A percentile compares a stretch with the other conserved stretches of the same genome.
phyloP scores from a whole-genome alignment of 768 basidiomycete species.

The Trametes coccinea region DNA sequence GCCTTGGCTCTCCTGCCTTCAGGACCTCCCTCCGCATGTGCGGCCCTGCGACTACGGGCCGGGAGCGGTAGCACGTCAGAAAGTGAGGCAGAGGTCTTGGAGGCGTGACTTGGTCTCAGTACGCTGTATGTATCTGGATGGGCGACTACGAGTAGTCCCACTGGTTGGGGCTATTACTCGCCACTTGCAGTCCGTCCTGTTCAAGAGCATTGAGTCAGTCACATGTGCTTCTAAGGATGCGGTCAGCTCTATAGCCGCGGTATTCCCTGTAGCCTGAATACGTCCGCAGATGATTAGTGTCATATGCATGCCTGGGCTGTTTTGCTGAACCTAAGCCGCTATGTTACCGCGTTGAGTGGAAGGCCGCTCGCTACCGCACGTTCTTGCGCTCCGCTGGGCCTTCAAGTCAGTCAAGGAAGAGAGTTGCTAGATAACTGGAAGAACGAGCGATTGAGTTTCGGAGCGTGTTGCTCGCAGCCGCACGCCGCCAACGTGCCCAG shows the following conservation, averaged over 20 bases:
- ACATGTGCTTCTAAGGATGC: too few species aligned
- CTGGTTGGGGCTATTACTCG: too few species aligned
- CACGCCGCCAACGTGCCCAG: slow-evolving; percentile 20
- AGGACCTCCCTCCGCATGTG: too few species aligned
- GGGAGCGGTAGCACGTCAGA: too few species aligned
- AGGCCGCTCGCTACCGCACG: not conserved
- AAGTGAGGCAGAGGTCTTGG: too few species aligned
- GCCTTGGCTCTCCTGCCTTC: not conserved
- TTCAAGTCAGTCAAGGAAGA: not conserved
- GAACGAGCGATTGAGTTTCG: slow-evolving; percentile 8
- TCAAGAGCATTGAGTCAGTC: too few species aligned
- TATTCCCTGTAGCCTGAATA: not conserved
- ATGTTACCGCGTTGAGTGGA: slow-evolving; percentile 5
- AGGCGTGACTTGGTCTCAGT: too few species aligned
- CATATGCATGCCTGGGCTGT: not conserved
- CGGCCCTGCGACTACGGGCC: too few species aligned
- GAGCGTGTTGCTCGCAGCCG: slow-evolving; percentile 11
- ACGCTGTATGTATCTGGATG: too few species aligned
- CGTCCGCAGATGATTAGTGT: not conserved
- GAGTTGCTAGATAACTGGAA: slow-evolving; percentile 7
- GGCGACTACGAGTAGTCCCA: too few species aligned
- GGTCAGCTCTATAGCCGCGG: not conserved
- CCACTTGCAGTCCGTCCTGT: too few species aligned
- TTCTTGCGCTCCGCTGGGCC: not conserved
- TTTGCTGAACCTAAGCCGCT: not conserved